Percentiles rank a stretch among this genome's conserved stretches.
Conservation (phyloP, 192 early-diverging fungal genomes). For the Geranomyces variabilis region DNA sequence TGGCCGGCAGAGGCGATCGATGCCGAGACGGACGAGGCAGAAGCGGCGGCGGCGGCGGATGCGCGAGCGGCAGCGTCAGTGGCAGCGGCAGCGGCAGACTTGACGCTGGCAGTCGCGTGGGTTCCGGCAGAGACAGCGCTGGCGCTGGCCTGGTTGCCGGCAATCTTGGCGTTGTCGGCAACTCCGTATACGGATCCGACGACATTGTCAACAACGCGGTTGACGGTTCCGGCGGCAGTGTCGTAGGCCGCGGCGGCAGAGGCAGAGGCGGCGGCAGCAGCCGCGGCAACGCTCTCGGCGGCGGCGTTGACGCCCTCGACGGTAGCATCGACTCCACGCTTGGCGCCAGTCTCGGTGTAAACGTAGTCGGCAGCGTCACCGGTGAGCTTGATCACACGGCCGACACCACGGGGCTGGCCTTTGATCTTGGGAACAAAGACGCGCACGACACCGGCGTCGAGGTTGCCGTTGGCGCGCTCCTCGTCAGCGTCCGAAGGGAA, state of each 20-base stretch:
- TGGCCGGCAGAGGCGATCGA: neutral
- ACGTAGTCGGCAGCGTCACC: constrained; percentile 29
- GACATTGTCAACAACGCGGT: constrained; percentile 9
- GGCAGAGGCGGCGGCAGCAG: constrained; percentile 50
- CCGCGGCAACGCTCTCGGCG: constrained; percentile 27
- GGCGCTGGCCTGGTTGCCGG: constrained; percentile 1
- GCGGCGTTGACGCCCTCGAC: neutral
- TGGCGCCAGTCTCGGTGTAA: constrained; percentile 25
- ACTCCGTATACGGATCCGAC: neutral
- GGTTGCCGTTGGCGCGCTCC: constrained; percentile 17
- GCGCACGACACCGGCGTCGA: constrained; percentile 28
- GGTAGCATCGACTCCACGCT: neutral
- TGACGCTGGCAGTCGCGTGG: neutral
- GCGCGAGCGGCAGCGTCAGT: neutral
- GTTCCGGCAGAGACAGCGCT: constrained; percentile 6
- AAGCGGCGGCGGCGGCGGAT: neutral
- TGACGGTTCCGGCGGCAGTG: constrained; percentile 47
- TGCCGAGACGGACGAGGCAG: neutral
- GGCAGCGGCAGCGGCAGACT: constrained; percentile 11
- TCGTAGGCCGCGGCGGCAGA: constrained; percentile 51
- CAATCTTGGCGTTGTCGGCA: constrained; percentile 11
- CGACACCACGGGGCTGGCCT: constrained; percentile 28
- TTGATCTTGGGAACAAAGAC: constrained; percentile 32
- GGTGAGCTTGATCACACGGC: constrained; percentile 27
- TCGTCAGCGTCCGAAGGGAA: constrained; percentile 33